Base-by-base conservation (phyloP, 2,329 filamentous ascomycete genomes). In the Ophiosphaerella narmari region DNA sequence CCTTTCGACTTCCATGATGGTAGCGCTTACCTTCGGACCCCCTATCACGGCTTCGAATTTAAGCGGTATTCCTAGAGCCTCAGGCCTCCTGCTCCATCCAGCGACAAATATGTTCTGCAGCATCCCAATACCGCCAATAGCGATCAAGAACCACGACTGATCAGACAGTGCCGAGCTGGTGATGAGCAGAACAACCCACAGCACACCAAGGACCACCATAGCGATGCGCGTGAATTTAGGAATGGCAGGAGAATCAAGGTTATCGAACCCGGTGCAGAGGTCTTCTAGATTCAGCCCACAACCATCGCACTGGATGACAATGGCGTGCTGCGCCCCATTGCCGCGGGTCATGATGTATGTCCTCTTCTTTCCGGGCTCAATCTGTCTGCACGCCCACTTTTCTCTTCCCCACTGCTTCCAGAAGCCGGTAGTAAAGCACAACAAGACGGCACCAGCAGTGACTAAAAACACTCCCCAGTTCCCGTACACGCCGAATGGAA, bases 51-150 rank as follows among this genome's bases (percentile, higher is more conserved):
- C 46, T 29, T 37, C 36, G 26, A 43, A 56, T 18, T 54, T 50
- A n/a, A 60, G 45, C 7, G 47, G 59, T 9, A 60, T 7, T 4
- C 57, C 57, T 14, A 54, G 36, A 2, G 46, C 48, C 24, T 48
- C 49, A 5, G 51, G 43, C 11, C 36, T 34, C 23, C 58, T 43
- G 18, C 50, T 46, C 52, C 52, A 50, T 18, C 59, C 55, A 14
- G 59, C 57, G 5, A 62, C 53, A 34, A 62, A 47, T 4, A 58
- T 47, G 37, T 62, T 64, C 39, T 66, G 62, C 26, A 63, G 11
- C 38, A 63, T 66, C 9, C 62, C 62, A 8, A 64, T 48, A 13
- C 43, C 48, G 13, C 62, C 63, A 16, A 65, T 52, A 3, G 46
- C 52, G 11, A 65, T 40, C 6, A 65, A 46, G 41, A 57, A 65